These are phyloP conservation scores for Pleurotus giganteus DNA, from an alignment of 768 basidiomycete species.

Conservation along the genomic window DNA sequence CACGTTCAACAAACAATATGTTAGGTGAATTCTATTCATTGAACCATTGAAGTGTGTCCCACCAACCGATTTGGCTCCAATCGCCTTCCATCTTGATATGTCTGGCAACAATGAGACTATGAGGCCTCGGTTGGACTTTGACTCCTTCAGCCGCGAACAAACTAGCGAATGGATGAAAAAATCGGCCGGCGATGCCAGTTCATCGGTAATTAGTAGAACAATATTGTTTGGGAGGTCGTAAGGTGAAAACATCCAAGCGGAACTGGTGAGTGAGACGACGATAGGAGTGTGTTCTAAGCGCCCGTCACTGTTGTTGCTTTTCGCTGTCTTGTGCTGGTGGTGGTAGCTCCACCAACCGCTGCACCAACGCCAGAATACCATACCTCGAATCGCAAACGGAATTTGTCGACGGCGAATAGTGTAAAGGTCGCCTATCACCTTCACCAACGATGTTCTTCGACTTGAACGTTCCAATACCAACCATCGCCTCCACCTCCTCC, in stretches of 20 bases:
- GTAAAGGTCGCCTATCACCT: too few species aligned
- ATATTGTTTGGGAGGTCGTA: slow-evolving; percentile 49
- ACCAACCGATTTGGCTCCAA: slow-evolving; percentile 64
- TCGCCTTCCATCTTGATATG: slow-evolving; percentile 57
- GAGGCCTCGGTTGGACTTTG: slow-evolving; percentile 31
- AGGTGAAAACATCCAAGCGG: slow-evolving; percentile 59
- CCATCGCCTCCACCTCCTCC: slow-evolving; percentile 23
- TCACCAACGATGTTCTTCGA: slow-evolving; percentile 67
- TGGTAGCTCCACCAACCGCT: too few species aligned
- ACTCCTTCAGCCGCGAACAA: slow-evolving; percentile 49
- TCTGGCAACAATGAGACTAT: slow-evolving; percentile 60
- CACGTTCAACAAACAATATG: not conserved
- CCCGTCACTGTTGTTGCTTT: not conserved
- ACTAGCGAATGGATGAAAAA: slow-evolving; percentile 65
- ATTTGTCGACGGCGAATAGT: too few species aligned
- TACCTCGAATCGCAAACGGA: too few species aligned
- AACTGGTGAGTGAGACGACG: not conserved
- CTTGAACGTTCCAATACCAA: slow-evolving; percentile 58
- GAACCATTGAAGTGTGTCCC: not conserved
- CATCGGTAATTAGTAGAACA: slow-evolving; percentile 65
- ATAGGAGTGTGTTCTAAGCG: not conserved
- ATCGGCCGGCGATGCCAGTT: slow-evolving; percentile 68
- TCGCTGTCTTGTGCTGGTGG: too few species aligned
- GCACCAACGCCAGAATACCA: too few species aligned
- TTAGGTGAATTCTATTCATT: not conserved